Evolutionary conservation across 2,329 filamentous ascomycete species (phyloP), one percentile per base, ranked within the genome.

Genomic region (Fusarium guadeloupense): DNA sequence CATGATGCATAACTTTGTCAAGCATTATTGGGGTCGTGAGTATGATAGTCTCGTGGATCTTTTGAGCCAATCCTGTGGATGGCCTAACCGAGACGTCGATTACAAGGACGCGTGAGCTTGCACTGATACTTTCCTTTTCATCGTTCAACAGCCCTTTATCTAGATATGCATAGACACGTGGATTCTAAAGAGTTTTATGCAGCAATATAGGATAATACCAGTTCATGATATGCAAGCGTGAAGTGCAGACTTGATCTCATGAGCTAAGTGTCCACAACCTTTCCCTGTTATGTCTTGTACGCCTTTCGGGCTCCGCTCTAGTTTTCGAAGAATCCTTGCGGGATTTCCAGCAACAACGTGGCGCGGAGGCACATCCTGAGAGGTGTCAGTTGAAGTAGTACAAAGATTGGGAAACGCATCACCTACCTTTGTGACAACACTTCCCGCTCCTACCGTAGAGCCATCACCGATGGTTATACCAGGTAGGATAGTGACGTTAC

Each of bases 391-490:
- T 1, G 9, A 14, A 5, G 6, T 5, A 9, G 1, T n/a, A 8
- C 1, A 21, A 4, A 5, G 5, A 12, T 3, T 13, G 4, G 8
- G 3, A 12, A 0, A n/a, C 6, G 4, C 81, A 5, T 5, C 9
- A n/a, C 12, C 23, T 49, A 66, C 70, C 77, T 89, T 95, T 3
- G 91, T 95, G 20, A 96, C 92, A 5, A 96, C 90, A 71, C 89
- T 92, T 1, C 89, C 91, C 2, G 93, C 92, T 1, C 91, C 93
- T 57, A 96, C 82, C 0, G 88, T 90, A 5, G 80, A 82, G 0
- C 92, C 92, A 49, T 83, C 81, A 0, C 93, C 92, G 62, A 96
- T 89, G 1, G 84, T 93, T 20, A 96, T 87, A 0, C 92, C 92
- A 0, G 91, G 87, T 37, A 93, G 77, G 16, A 96, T 84, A 19